Base-by-base conservation (phyloP, 2,329 filamentous ascomycete species). In the Aureobasidium melanogenum region DNA sequence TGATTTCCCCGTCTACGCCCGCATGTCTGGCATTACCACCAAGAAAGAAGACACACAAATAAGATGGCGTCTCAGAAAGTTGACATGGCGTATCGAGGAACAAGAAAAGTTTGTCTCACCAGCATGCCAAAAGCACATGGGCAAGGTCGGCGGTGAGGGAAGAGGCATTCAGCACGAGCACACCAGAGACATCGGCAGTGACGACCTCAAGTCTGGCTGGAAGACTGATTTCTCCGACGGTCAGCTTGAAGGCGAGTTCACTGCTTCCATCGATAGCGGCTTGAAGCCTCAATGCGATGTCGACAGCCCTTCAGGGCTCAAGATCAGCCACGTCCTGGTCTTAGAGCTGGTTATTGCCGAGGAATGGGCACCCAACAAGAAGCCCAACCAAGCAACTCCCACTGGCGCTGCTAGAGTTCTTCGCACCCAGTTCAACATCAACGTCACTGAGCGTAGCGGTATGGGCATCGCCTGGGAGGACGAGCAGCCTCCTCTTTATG, bases 381-480 rank as follows among this genome's bases (percentile, higher is more conserved):
- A 88, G 70, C 86, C 84, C 63, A 87, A 86, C 72, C 79, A 91
- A 55, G 83, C 89, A 51, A 92, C 90, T 0, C 91, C 92, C 54
- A 97, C 93, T 0, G 93, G 93, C 63, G 88, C 91, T 2, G 94
- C 93, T 0, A 85, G 93, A 65, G 93, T 97, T 57, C 80, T 99
- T 63, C 84, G 93, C 66, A 97, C 96, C 83, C 90, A 96, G 72
- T 97, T 97, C 78, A 85, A 84, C 68, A 81, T 94, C 58, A 79
- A 85, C 62, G 82, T 97, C 60, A 97, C 92, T 4, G 88, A 96
- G 76, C 84, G 89, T 63, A 84, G 84, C 22, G 93, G 93, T 19
- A 83, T 96, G 71, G 92, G 93, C 55, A 92, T 99, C 68, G 90
- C 88, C 67, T 99, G 94, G 93, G 93, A 97, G 68, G 93, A 97